Evolutionary conservation across 1,284 basidiomycete species (phyloP).

Genomic region (Pseudozyma thailandica): DNA sequence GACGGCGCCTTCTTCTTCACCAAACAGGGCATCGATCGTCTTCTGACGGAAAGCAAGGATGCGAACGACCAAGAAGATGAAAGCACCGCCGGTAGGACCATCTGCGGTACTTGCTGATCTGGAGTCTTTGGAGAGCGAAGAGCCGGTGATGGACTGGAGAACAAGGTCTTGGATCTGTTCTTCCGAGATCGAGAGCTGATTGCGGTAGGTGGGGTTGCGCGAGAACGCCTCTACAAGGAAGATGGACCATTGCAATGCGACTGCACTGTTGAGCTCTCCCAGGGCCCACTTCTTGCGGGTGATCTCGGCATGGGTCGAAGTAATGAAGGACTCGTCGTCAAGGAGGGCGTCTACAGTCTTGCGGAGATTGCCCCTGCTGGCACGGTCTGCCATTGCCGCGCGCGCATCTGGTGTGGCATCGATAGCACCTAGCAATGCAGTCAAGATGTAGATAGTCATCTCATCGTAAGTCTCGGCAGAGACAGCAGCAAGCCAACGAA

Average conservation of each 20-base stretch:
- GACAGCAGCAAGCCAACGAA: constrained; percentile 50
- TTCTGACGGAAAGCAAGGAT: constrained; percentile 68
- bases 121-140: constrained; percentile 71
- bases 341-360: constrained; percentile 44
- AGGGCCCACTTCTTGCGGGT: constrained; percentile 74
- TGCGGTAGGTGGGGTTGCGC: constrained; percentile 48
- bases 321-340: constrained; percentile 64
- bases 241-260: constrained; percentile 86
- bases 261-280: constrained; percentile 77
- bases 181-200: constrained; percentile 54
- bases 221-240: constrained; percentile 68
- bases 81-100: constrained; percentile 82
- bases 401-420: constrained; percentile 73
- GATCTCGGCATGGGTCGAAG: constrained; percentile 60
- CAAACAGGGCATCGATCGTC: constrained; percentile 69
- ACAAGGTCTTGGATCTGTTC: constrained; percentile 57
- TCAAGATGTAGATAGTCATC: constrained; percentile 78
- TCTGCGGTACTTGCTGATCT: constrained; percentile 72
- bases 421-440: constrained; percentile 76
- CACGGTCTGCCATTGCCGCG: constrained; percentile 47
- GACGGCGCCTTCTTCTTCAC: constrained; percentile 71
- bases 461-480: constrained; percentile 52
- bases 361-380: constrained; percentile 36
- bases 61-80: constrained; percentile 76
- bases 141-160: constrained; percentile 49